These are phyloP conservation scores for Gossypium davidsonii DNA, from an alignment of 441 rosid genomes.

Conservation along the genomic window DNA sequence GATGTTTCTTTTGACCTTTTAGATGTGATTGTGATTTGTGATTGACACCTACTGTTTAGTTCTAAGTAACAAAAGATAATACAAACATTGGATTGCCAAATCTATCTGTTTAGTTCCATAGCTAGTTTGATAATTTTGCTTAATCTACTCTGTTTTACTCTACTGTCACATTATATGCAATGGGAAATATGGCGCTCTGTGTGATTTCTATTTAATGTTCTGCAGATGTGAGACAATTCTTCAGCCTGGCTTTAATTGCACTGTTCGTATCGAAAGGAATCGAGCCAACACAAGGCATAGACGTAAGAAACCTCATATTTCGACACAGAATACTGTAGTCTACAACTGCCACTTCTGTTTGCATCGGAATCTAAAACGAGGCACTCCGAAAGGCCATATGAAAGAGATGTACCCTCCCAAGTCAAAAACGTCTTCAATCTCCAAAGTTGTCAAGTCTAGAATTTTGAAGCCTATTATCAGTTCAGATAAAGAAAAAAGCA, in stretches of 20 bases:
- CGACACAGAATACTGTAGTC: conserved; percentile 51
- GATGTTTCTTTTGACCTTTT: not conserved
- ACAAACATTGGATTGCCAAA: not conserved
- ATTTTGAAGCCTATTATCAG: conserved; percentile 16
- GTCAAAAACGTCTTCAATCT: conserved; percentile 21
- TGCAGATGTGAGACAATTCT: conserved; percentile 72
- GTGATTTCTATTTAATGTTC: not conserved
- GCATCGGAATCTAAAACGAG: conserved; percentile 52
- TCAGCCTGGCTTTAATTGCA: conserved; percentile 73
- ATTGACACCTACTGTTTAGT: not conserved
- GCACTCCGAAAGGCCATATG: conserved; percentile 53
- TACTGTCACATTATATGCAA: not conserved
- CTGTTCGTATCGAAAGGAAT: conserved; percentile 53
- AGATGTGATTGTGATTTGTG: not conserved
- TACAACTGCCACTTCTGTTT: conserved; percentile 59
- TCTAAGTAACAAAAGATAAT: not conserved
- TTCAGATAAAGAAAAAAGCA: conserved; percentile 16
- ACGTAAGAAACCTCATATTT: conserved; percentile 19
- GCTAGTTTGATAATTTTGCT: not conserved
- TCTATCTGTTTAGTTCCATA: not conserved
- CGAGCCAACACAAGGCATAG: conserved; percentile 22
- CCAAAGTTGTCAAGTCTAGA: conserved; percentile 20
- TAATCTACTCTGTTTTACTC: not conserved
- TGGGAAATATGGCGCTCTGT: not conserved
- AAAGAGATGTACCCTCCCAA: conserved; percentile 56